Base-by-base conservation (phyloP, 1,284 basidiomycete species). In the Neolentinus lepideus region DNA sequence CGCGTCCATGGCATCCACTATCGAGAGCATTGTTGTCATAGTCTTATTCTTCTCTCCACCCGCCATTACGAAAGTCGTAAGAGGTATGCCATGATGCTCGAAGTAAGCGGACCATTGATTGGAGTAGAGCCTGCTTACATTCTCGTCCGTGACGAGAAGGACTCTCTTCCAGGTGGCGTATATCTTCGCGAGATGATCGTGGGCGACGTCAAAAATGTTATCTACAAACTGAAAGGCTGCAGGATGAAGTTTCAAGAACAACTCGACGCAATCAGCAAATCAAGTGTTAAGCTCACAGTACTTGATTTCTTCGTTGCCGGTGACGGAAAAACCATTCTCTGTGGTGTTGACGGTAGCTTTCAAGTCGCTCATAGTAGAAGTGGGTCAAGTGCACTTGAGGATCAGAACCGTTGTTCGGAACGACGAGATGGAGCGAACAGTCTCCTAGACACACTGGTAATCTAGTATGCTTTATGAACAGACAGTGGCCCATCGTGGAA, bases 11-110 rank as follows among this genome's bases (percentile, higher is more conserved):
- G 61, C 61, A 51, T 62, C 61, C 24, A 62, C 58, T 51, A 62
- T 62, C 38, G 56, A 58, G 26, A 62, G 57, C 61, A 62, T 62
- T 11, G 61, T 62, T 11, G 52, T 56, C 61, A 62, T 62, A 8
- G 61, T 62, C 59, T 62, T 62, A 46, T 62, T 62, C 59, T 59
- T 60, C 55, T 62, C 61, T 12, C 61, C 61, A 46, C 61, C 61
- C 33, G 57, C 56, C 58, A 62, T 62, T 53, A 62, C 46, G 55
- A 60, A 60, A 26, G 58, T 54, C 12, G 61, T 62, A 35, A 60
- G 54, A 2, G 54, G 22, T 35, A 62, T 59, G 46, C 51, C 53
- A 45, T 62, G 61, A 48, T 60, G 59, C 48, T 60, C 56, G 58
- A 62, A 62, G 54, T 62, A 62, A 19, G 61, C 58, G n/a, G 59